A percentile compares a stretch with the other conserved stretches of the same genome.
phyloP scores from a whole-genome alignment of 2,329 filamentous ascomycete species.

The Colletotrichum sp. region DNA sequence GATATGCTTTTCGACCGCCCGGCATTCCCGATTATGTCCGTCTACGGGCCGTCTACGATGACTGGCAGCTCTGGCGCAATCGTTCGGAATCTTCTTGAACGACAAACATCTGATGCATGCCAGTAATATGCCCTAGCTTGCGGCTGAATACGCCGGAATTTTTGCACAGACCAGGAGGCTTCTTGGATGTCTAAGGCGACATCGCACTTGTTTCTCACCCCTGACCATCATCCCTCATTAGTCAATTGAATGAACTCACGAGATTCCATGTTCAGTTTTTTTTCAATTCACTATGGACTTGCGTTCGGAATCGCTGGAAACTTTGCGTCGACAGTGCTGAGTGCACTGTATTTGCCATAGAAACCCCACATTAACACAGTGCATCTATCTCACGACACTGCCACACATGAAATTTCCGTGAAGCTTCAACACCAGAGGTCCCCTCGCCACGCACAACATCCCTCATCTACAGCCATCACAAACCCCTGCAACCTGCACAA shows the following conservation, averaged over 20 bases:
- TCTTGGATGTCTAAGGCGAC: not conserved
- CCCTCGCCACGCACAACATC: not conserved
- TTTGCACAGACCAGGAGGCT: not conserved
- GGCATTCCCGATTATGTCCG: not conserved
- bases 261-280: not conserved
- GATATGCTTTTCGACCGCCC: not conserved
- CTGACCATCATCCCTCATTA: not conserved
- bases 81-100: not conserved
- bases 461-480: not conserved
- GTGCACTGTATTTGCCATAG: not conserved
- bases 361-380: not conserved
- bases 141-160: slow-evolving; percentile 7
- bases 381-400: not conserved
- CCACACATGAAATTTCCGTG: not conserved
- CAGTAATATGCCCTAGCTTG: slow-evolving; percentile 2
- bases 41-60: not conserved
- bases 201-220: not conserved
- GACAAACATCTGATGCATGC: slow-evolving; percentile 1
- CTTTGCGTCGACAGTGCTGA: not conserved
- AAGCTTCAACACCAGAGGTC: not conserved
- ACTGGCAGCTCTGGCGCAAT: not conserved
- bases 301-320: not conserved
- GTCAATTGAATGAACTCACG: not conserved
- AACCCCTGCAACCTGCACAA: not conserved
- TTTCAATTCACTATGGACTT: not conserved